Base-by-base conservation (phyloP, 176 grass and related monocot genomes). In the Eragrostis nindensis region DNA sequence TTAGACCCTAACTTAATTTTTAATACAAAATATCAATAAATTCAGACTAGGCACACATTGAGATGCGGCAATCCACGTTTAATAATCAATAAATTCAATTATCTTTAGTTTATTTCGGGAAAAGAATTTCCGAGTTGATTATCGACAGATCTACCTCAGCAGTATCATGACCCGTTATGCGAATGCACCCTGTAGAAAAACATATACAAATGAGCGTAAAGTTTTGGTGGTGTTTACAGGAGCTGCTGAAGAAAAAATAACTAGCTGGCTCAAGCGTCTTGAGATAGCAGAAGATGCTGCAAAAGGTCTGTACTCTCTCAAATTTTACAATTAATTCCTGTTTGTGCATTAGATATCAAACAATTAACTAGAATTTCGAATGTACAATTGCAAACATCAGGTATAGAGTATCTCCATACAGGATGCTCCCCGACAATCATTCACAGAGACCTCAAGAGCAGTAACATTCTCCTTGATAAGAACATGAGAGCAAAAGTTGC, bases 271-370 rank as follows among this genome's bases (percentile, higher is more conserved):
- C 71, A 95, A 93, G 82, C 92, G 93, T 26, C 96, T 99, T 69
- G 90, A 99, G 86, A 95, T 99, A 80, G 93, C 92, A 60, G 93
- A 99, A 66, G 96, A 99, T 95, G 88, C 93, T 82, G 92, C 96
- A 18, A 99, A 99, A 93, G 96, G 96, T 95, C 42, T 80, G 52
- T 59, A 11, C 18, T 55, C 36, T 46, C 14, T 82, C 16, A 80
- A 38, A 21, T 40, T 24, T 16, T 72, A 5, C 27, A 24, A 25
- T 18, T 71, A 61, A 61, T 24, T 55, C 24, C 18, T 84, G 17
- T 39, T 39, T 29, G 30, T 68, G 18, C 5, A 26, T 55, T 54
- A 21, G 39, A 25, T 68, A 39, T 54, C 13, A 15, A n/a, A 54
- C 30, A 53, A 68, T 79, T 54, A 49, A 38, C 38, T 21, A 40